phyloP scores from a whole-genome alignment of 208 protist genomes.

The Novymonas esmeraldas region DNA sequence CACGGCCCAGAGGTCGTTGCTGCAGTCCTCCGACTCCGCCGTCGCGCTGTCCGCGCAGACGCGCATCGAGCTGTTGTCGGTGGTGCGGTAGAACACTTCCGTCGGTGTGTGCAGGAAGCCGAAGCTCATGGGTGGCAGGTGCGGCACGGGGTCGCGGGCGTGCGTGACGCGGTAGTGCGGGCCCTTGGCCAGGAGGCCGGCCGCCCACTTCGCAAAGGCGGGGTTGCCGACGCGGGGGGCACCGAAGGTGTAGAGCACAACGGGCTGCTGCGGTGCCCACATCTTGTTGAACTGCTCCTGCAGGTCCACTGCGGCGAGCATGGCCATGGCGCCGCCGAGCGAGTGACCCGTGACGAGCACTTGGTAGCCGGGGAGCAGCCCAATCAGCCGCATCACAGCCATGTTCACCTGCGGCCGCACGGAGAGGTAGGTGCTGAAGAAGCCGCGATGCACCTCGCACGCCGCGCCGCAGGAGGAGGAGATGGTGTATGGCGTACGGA shows the following conservation, averaged over 20 bases:
- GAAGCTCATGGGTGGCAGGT: conserved; percentile 36
- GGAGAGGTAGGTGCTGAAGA: conserved; percentile 40
- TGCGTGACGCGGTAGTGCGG: conserved; percentile 60
- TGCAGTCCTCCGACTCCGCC: conserved; percentile 45
- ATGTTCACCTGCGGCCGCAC: conserved; percentile 25
- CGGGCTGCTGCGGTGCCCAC: conserved; percentile 2
- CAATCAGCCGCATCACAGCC: conserved; percentile 33
- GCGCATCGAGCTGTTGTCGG: conserved; percentile 2
- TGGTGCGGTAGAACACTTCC: conserved; percentile 47
- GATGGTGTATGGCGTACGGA: conserved; percentile 16
- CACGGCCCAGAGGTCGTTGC: conserved; percentile 28
- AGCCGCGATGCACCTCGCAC: conserved; percentile 64
- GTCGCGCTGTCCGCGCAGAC: conserved; percentile 39
- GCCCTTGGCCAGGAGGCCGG: conserved; percentile 18
- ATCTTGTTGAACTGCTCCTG: conserved; percentile 5
- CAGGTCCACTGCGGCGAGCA: conserved; percentile 48
- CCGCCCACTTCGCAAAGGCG: conserved; percentile 39
- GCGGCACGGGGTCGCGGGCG: conserved; percentile 56
- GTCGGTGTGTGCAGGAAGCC: conserved; percentile 45
- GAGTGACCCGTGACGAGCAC: conserved; percentile 77
- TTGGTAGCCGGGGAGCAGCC: conserved; percentile 24
- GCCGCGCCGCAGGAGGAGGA: conserved; percentile 28
- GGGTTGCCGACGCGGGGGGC: conserved; percentile 60
- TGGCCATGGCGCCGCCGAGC: conserved; percentile 66
- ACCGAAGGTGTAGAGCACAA: conserved; percentile 74